These are phyloP conservation scores for Leccinum subgranulosum DNA, from an alignment of 768 basidiomycete genomes.

Conservation along the genomic window DNA sequence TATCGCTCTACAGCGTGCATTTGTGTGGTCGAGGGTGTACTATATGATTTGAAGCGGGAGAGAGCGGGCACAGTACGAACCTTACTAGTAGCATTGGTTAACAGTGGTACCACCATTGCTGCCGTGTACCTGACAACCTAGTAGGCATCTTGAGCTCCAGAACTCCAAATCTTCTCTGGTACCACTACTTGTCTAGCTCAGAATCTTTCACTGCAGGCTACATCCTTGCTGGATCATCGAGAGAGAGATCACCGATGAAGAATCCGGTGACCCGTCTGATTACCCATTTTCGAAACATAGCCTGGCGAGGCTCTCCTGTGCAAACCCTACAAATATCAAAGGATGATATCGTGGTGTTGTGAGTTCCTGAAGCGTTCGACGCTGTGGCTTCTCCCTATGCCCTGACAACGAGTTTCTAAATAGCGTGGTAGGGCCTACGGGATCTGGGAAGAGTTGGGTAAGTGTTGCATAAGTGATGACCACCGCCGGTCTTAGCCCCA, in stretches of 20 bases:
- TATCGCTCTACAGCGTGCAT: too few species aligned
- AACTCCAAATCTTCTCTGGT: background rate
- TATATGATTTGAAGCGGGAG: background rate
- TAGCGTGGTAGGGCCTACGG: conserved; percentile 19
- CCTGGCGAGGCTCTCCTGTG: conserved; percentile 7
- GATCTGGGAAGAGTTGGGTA: conserved; percentile 22
- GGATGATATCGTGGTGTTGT: conserved; percentile 21
- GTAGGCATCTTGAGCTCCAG: background rate
- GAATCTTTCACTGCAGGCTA: background rate
- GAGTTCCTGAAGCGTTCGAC: background rate
- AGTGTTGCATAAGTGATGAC: background rate
- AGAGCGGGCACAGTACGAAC: background rate
- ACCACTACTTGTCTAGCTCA: background rate
- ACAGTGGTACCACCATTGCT: background rate
- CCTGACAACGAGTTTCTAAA: background rate
- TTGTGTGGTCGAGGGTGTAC: too few species aligned
- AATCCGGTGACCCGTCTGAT: background rate
- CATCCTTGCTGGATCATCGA: background rate
- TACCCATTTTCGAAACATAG: background rate
- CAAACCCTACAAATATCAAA: conserved; percentile 1
- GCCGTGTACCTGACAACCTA: background rate
- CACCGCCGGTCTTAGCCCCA: background rate
- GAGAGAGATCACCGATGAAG: background rate
- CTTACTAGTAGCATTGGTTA: background rate
- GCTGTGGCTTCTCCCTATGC: background rate